Evolutionary conservation across 345 rosid genomes (phyloP).

Genomic region (Aegle marmelos): DNA sequence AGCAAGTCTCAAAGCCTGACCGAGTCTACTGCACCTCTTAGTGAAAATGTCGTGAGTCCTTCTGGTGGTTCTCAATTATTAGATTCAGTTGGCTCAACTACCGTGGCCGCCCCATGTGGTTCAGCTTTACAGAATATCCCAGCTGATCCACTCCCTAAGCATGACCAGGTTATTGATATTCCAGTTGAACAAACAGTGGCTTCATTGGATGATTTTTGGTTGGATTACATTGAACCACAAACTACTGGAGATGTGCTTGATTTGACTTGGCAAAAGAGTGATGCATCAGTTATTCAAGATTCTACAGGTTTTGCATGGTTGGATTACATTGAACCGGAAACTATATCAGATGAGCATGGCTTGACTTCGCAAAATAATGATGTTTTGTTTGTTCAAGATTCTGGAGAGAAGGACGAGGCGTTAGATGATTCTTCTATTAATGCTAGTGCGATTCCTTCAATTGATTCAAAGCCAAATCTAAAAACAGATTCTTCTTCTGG

Average conservation of each 20-base stretch:
- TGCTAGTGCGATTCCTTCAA: slow-evolving; percentile 24
- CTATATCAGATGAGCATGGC: slow-evolving; percentile 34
- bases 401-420: slow-evolving; percentile 16
- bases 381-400: slow-evolving; percentile 22
- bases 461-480: slow-evolving; percentile 32
- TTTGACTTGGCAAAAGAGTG: slow-evolving; percentile 34
- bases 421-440: slow-evolving; percentile 31
- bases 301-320: slow-evolving; percentile 38
- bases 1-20: slow-evolving; percentile 21
- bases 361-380: slow-evolving; percentile 36
- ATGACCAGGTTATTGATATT: slow-evolving; percentile 32
- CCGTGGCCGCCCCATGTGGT: slow-evolving; percentile 23
- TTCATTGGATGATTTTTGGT: slow-evolving; percentile 34
- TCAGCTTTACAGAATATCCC: slow-evolving; percentile 27
- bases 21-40: slow-evolving; percentile 16
- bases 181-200: slow-evolving; percentile 25
- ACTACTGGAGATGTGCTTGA: slow-evolving; percentile 34
- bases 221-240: slow-evolving; percentile 49
- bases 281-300: background rate
- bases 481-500: slow-evolving; percentile 44
- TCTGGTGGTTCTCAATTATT: slow-evolving; percentile 26
- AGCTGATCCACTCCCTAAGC: slow-evolving; percentile 25
- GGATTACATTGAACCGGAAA: slow-evolving; percentile 47
- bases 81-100: slow-evolving; percentile 21
- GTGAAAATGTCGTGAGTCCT: slow-evolving; percentile 24